Evolutionary conservation across 257 asterid genomes (phyloP), one percentile per base, ranked within the genome.

Genomic region (Thymus quinquecostatus): DNA sequence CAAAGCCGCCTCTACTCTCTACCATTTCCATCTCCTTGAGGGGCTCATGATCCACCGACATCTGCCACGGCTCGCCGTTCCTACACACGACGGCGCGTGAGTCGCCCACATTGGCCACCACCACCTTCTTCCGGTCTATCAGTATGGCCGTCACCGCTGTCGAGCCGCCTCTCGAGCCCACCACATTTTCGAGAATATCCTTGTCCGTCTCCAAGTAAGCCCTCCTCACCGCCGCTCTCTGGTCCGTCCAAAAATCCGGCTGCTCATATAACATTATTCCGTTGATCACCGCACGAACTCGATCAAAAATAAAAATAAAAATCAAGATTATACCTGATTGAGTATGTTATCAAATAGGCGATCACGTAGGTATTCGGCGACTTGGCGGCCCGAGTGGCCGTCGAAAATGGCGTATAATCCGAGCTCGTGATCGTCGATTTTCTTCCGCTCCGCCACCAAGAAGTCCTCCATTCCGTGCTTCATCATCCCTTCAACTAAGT

Each of bases 101-200:
- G 38, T 87, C 88, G 1, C 92, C 92, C 10, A 87, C 83, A 21
- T 84, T 82, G 14, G 85, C 88, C 43, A 82, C 86, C 4, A 84
- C 57, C 5, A 87, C 76, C 75, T 74, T 60, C 68, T 41, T 69
- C 72, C 75, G 54, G 54, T 84, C 50, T 41, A 82, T 57, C 2
- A 87, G 14, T 64, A 87, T 82, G 6, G 89, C 80, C 2, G 86
- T 80, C 34, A 81, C 82, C 0, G 88, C 86, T 0, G 89, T 84
- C 6, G 87, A 86, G 29, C 89, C 86, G n/a, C 89, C 89, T 47
- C 81, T 57, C 2, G 72, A 27, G 40, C 84, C 83, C 6, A 71
- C 85, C 45, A 79, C 78, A 58, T 79, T 81, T 68, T 81, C 78
- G 48, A 84, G 63, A 30, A 84, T 84, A 36, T 78, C 61, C 3